Base-by-base conservation (phyloP, 495 filamentous ascomycete genomes). In the Xylaria cubensis region DNA sequence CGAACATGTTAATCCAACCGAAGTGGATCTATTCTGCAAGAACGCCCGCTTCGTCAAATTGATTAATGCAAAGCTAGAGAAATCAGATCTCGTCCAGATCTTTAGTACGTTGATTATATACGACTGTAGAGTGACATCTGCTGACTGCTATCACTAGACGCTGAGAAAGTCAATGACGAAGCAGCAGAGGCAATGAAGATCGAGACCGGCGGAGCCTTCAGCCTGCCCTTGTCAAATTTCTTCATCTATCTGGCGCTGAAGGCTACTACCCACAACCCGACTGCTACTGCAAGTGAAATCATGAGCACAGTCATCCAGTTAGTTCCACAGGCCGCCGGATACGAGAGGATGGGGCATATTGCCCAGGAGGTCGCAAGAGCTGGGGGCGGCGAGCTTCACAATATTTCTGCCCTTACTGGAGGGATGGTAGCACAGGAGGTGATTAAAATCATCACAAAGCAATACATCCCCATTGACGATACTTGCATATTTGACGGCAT, bases 381-480 rank as follows among this genome's bases (percentile, higher is more conserved):
- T 41, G 92, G 90, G 65, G 94, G 94, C 42, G 92, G 89, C 55
- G 96, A 99, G 81, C 84, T 99, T 74, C 97, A 98, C 83, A 98
- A 98, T 80, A 93, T 97, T 64, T 90, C 95, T n/a, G 90, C 94
- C 32, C 80, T 98, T 61, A 92, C 91, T 9, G 96, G 97, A 24
- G 97, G 96, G 0, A 90, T 99, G 82, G 92, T 97, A 32, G 93
- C 95, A 39, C 96, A 99, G 82, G 96, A 99, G 84, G 88, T 94
- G 39, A 94, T 98, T 79, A 99, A 99, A 86, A 91, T 97, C 36
- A 86, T 98, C 72, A 99, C 96, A 62, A 90, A 93, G 81, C 96
- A 99, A 86, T 99, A 99, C 84, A 88, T 97, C 15, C 96, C 96
- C 21, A 88, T 97, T 67, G 94, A 98, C 77, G 96, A 97, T 80